A percentile compares a stretch with the other conserved stretches of the same genome.
Conservation (phyloP, 1,139 yeast genomes). For the Candida smagusa region DNA sequence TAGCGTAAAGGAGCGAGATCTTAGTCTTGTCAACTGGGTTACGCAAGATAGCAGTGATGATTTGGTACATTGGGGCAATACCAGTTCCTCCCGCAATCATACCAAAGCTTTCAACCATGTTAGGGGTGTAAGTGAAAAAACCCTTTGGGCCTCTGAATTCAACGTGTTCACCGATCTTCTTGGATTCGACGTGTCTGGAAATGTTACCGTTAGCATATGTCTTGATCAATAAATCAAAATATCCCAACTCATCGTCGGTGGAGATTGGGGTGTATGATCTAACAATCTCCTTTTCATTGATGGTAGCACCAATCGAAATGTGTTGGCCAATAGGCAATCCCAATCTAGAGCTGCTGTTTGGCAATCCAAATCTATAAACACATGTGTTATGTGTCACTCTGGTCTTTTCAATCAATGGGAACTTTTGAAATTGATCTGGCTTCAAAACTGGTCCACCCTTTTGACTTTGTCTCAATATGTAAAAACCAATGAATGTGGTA, state of each 20-base stretch:
- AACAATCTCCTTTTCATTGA: slow-evolving; percentile 78
- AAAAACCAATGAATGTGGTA: slow-evolving; percentile 34
- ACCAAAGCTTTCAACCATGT: slow-evolving; percentile 69
- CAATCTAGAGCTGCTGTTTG: slow-evolving; percentile 66
- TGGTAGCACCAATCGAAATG: slow-evolving; percentile 69
- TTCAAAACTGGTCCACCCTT: slow-evolving; percentile 54
- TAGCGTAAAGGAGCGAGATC: slow-evolving; percentile 73
- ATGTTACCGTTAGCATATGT: slow-evolving; percentile 91
- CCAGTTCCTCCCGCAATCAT: slow-evolving; percentile 97
- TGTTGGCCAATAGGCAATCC: slow-evolving; percentile 97
- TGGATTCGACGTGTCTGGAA: slow-evolving; percentile 69
- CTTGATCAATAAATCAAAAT: slow-evolving; percentile 86
- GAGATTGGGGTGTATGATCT: slow-evolving; percentile 95
- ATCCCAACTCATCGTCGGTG: slow-evolving; percentile 79
- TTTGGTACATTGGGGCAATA: slow-evolving; percentile 91
- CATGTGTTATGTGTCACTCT: slow-evolving; percentile 81
- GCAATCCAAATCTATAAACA: slow-evolving; percentile 81
- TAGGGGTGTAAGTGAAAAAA: slow-evolving; percentile 78
- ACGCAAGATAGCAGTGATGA: slow-evolving; percentile 71
- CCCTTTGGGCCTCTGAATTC: slow-evolving; percentile 89
- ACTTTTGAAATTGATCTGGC: slow-evolving; percentile 69
- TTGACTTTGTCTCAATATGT: slow-evolving; percentile 33
- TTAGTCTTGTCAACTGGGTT: slow-evolving; percentile 77
- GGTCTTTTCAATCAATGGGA: slow-evolving; percentile 80
- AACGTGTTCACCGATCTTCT: slow-evolving; percentile 47